Evolutionary conservation across 2,329 filamentous ascomycete species (phyloP).

Genomic region (Alternaria postmessia): DNA sequence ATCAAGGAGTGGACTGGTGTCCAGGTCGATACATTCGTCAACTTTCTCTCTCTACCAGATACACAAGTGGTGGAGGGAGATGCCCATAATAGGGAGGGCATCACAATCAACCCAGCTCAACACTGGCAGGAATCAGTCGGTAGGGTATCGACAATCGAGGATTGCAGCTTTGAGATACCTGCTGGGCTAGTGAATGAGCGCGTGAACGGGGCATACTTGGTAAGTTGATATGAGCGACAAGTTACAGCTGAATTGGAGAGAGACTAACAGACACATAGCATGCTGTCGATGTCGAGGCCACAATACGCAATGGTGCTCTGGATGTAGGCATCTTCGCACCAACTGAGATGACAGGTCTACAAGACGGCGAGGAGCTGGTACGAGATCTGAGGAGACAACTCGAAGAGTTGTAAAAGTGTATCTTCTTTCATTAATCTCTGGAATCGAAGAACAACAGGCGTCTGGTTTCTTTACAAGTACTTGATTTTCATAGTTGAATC

Average conservation of each 20-base stretch:
- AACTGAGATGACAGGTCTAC: conserved; percentile 52
- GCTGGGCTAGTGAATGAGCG: conserved; percentile 32
- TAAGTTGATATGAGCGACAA: conserved; percentile 38
- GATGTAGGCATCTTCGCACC: conserved; percentile 64
- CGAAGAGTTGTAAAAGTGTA: neutral
- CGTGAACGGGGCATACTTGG: conserved; percentile 47
- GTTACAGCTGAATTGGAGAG: neutral
- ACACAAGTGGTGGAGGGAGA: conserved; percentile 21
- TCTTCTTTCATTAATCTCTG: neutral
- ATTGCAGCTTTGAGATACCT: conserved; percentile 20
- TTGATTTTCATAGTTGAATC: neutral
- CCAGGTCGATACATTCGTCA: conserved; percentile 76
- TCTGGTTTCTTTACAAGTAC: neutral
- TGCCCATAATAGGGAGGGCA: conserved; percentile 3
- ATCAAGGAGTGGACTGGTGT: conserved; percentile 79
- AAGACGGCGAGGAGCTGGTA: conserved; percentile 48
- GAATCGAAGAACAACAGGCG: neutral
- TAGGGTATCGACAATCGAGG: conserved; percentile 22
- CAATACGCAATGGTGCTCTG: conserved; percentile 57
- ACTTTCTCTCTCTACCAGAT: conserved; percentile 72
- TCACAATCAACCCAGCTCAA: conserved; percentile 28
- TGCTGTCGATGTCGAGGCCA: conserved; percentile 64
- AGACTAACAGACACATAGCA: conserved; percentile 54
- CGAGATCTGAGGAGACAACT: conserved; percentile 36
- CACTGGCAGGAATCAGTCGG: conserved; percentile 31